A percentile compares a stretch with the other conserved stretches of the same genome.
Conservation (phyloP, 306 rosid species). For the Malus fusca region DNA sequence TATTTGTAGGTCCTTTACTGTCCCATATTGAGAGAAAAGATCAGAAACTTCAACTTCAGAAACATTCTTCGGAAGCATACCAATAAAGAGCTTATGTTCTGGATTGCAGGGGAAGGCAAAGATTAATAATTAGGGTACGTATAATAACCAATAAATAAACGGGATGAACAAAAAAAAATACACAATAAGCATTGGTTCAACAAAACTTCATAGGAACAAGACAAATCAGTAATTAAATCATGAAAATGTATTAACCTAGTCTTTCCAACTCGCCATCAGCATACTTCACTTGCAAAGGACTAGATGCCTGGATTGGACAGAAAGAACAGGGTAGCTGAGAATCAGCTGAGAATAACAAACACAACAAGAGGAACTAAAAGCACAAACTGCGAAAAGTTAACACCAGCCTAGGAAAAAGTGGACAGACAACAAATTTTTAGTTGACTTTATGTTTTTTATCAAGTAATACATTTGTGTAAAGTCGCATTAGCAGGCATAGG, state of each 20-base stretch:
- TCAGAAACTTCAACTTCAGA: conserved; percentile 71
- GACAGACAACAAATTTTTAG: conserved; percentile 4
- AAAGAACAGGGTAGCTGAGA: conserved; percentile 21
- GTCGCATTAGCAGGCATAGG: conserved; percentile 14
- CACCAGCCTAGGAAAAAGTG: neutral
- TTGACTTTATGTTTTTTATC: neutral
- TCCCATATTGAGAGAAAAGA: conserved; percentile 70
- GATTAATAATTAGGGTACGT: conserved; percentile 20
- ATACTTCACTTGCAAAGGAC: conserved; percentile 99
- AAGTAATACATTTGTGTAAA: neutral
- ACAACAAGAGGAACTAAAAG: conserved; percentile 14
- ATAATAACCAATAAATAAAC: conserved; percentile 5
- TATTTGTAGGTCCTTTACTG: conserved; percentile 82
- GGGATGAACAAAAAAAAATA: neutral
- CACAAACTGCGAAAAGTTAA: neutral
- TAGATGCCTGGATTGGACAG: conserved; percentile 77
- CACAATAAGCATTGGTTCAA: conserved; percentile 2
- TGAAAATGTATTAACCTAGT: conserved; percentile 52
- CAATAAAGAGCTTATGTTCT: conserved; percentile 96
- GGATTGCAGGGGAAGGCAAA: conserved; percentile 21
- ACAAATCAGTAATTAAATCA: conserved; percentile 18
- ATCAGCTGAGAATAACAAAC: conserved; percentile 25
- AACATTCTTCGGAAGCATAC: conserved; percentile 97
- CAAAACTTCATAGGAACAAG: conserved; percentile 9
- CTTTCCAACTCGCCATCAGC: conserved; percentile 99